Evolutionary conservation across 169 alveolate species (phyloP).

Genomic region (Neospora caninum): DNA sequence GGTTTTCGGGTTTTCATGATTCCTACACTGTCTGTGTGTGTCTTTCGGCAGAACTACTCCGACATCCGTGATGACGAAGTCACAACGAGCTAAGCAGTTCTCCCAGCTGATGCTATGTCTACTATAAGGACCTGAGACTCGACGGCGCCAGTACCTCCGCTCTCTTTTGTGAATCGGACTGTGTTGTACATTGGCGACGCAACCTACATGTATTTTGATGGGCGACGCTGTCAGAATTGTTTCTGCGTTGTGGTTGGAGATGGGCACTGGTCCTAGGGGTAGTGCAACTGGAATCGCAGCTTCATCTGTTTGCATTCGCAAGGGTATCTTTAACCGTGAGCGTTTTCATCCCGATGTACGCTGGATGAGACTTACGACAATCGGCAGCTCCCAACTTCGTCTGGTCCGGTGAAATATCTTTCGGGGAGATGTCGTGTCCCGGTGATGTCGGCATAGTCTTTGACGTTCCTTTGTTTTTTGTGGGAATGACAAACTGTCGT

Average conservation of each 20-base stretch:
- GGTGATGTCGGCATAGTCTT: background rate
- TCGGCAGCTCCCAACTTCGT: background rate
- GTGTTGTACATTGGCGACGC: background rate
- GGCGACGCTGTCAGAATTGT: background rate
- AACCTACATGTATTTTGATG: background rate
- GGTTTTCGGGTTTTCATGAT: background rate
- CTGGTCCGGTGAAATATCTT: background rate
- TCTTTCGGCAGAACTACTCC: conserved; percentile 20
- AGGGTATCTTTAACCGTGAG: background rate
- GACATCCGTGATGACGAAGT: conserved; percentile 20
- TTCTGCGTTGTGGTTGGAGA: background rate
- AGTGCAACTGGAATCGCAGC: background rate
- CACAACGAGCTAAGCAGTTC: background rate
- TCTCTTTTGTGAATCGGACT: background rate
- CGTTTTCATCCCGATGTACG: background rate
- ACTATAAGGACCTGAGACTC: background rate
- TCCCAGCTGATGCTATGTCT: background rate
- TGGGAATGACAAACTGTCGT: background rate
- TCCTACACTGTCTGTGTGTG: background rate
- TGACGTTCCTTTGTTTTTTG: background rate
- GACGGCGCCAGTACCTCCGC: background rate
- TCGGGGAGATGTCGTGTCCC: background rate
- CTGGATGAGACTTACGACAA: background rate
- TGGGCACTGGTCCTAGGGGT: background rate
- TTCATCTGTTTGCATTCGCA: background rate